These are phyloP conservation scores for Pecoramyces ruminantium DNA, from an alignment of 192 early-diverging fungal species.

Conservation along the genomic window DNA sequence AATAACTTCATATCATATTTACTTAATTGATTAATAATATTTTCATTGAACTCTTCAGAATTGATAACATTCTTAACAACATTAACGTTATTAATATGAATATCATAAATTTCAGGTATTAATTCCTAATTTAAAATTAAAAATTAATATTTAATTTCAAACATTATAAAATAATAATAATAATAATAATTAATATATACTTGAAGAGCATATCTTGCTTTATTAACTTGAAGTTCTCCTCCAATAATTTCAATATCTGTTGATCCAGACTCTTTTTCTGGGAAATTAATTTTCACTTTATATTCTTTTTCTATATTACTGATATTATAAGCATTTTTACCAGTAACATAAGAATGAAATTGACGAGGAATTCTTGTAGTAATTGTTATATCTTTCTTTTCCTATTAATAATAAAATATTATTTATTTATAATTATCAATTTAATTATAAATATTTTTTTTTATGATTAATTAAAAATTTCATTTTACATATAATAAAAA, in stretches of 20 bases:
- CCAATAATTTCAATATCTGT: background rate
- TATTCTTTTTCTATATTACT: background rate
- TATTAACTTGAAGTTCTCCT: background rate
- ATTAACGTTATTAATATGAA: background rate
- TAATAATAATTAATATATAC: no score
- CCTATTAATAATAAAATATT: background rate
- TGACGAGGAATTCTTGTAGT: background rate
- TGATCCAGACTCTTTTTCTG: background rate
- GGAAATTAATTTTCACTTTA: background rate
- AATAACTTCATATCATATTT: background rate
- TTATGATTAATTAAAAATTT: no score
- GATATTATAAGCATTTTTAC: background rate
- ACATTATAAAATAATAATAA: no score
- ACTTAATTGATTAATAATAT: background rate
- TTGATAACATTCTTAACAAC: background rate
- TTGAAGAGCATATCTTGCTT: background rate
- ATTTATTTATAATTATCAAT: no score
- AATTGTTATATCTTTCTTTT: background rate
- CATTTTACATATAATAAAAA: background rate
- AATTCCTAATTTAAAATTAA: background rate
- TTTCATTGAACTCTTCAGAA: background rate
- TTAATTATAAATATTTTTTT: no score
- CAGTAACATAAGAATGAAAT: background rate
- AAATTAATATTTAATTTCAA: no score
- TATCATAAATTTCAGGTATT: background rate